These are phyloP conservation scores for Lophiostoma macrostomum DNA, from an alignment of 495 filamentous ascomycete species.

Conservation along the genomic window DNA sequence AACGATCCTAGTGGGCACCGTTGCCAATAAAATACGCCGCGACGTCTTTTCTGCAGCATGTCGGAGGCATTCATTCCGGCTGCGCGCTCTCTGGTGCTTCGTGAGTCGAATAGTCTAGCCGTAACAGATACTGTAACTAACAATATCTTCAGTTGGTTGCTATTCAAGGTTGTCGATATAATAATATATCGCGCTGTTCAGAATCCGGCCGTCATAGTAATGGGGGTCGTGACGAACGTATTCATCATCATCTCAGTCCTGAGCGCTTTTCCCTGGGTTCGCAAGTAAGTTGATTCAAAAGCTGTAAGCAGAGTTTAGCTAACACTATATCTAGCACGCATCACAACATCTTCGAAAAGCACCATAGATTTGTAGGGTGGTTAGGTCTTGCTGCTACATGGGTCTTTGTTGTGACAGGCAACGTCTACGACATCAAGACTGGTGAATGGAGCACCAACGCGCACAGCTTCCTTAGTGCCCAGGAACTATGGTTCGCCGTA, in stretches of 20 bases:
- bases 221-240: slow-evolving; percentile 45
- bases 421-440: slow-evolving; percentile 42
- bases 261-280: slow-evolving; percentile 48
- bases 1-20: slow-evolving; percentile 42
- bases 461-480: slow-evolving; percentile 42
- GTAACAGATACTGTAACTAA: neutral
- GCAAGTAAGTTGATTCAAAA: slow-evolving; percentile 40
- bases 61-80: slow-evolving; percentile 48
- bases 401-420: slow-evolving; percentile 45
- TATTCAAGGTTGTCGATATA: slow-evolving; percentile 48
- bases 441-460: slow-evolving; percentile 41
- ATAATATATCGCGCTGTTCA: slow-evolving; percentile 38
- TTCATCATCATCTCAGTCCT: slow-evolving; percentile 45
- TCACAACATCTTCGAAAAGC: slow-evolving; percentile 45
- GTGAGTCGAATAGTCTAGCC: slow-evolving; percentile 33
- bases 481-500: slow-evolving; percentile 48
- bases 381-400: slow-evolving; percentile 46
- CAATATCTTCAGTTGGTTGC: slow-evolving; percentile 39
- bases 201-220: slow-evolving; percentile 40
- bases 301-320: neutral
- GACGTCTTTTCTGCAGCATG: slow-evolving; percentile 46
- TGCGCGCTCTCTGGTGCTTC: slow-evolving; percentile 46
- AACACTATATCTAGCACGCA: slow-evolving; percentile 32
- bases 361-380: slow-evolving; percentile 49
- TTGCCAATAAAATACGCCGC: slow-evolving; percentile 41